phyloP scores from a whole-genome alignment of 202 grass and related monocot species.

The Cymbopogon flexuosus region DNA sequence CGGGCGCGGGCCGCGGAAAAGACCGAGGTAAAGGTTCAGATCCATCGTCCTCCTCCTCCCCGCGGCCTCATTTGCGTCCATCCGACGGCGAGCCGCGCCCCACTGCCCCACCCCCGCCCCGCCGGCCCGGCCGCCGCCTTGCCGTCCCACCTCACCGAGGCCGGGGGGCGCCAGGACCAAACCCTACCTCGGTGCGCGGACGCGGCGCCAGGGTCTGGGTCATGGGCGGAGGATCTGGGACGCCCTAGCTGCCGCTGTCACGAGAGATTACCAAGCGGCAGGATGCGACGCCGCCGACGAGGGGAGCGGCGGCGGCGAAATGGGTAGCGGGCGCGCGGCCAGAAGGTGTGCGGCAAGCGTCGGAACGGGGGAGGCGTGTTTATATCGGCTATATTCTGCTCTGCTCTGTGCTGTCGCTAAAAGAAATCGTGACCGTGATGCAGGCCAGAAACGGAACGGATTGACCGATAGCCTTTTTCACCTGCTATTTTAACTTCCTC shows the following conservation, averaged over 20 bases:
- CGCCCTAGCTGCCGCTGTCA: background rate
- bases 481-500: background rate
- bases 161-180: slow-evolving; percentile 15
- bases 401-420: background rate
- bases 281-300: background rate
- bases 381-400: background rate
- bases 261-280: background rate
- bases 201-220: background rate
- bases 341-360: slow-evolving; percentile 4
- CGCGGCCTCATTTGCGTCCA: slow-evolving; percentile 55
- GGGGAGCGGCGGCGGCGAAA: background rate
- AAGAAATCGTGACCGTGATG: background rate
- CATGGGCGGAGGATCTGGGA: background rate
- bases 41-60: slow-evolving; percentile 73
- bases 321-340: background rate
- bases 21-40: slow-evolving; percentile 97
- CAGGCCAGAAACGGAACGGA: background rate
- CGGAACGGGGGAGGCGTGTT: background rate
- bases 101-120: background rate
- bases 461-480: background rate
- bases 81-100: slow-evolving; percentile 25
- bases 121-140: background rate
- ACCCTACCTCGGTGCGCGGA: slow-evolving; percentile 27
- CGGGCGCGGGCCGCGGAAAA: slow-evolving; percentile 63
- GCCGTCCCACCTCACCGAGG: slow-evolving; percentile 17